Base-by-base conservation (phyloP, 192 early-diverging fungal species). In the Backusella australiensis region DNA sequence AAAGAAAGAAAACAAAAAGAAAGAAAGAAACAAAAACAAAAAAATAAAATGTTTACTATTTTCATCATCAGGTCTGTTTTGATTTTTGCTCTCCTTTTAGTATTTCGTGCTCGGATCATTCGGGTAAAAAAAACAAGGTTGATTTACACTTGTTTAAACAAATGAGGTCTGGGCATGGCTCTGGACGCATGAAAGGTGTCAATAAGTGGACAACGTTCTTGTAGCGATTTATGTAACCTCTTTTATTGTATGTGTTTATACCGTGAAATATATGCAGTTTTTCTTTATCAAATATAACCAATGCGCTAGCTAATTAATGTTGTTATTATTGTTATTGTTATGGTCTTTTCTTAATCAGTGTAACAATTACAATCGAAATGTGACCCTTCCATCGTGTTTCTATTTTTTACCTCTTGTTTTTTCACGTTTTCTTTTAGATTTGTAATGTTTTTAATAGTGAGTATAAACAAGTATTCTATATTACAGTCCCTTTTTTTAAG, bases 11-110 rank as follows among this genome's bases (percentile, higher is more conserved):
- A 67, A n/a, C 1, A 29, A 32, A 32, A 69, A 67, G 11, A 67
- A 15, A 34, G 15, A n/a, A 35, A 35, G 34, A 67, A 35, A n/a
- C 26, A 29, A 29, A 32, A 46, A 46, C 1, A 52, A 52, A 53
- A 53, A 59, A 59, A 26, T 26, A 29, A 59, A 59, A 59, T 26
- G 53, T 59, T 59, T 59, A 23, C 53, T 59, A 11, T 59, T 59
- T 59, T 59, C 53, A 59, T 59, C 53, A 59, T 59, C n/a, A 59
- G 53, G 53, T 59, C 53, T 59, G 3, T 59, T 59, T 59, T 59
- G 53, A 59, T 59, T 23, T 26, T 26, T 26, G 21, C 53, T 2
- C 53, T 26, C 53, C 23, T 59, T 59, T 59, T 59, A 11, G 53
- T 59, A 59, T 9, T 59, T 59, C 9, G 53, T 59, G 53, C 53